Percentiles rank a stretch among this genome's conserved stretches.
Evolutionary conservation across 2,329 filamentous ascomycete species (phyloP).

Genomic region (Cytospora mali): DNA sequence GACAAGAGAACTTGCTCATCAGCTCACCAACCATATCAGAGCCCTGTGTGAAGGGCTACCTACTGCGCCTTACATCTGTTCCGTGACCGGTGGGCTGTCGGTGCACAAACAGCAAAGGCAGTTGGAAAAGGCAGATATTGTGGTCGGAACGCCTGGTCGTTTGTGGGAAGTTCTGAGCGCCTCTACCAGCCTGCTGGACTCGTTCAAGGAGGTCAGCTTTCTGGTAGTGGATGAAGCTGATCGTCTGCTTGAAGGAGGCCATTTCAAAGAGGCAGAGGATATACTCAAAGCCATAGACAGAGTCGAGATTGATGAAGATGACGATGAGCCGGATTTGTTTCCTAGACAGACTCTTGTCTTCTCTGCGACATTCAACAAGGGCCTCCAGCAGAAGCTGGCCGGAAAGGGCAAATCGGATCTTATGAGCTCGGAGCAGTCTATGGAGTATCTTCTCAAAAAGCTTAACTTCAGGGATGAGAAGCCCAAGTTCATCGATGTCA

Average conservation of each 20-base stretch:
- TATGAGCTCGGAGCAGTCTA: constrained; percentile 74
- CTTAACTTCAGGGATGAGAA: constrained; percentile 83
- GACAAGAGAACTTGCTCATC: constrained; percentile 90
- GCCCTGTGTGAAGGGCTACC: constrained; percentile 67
- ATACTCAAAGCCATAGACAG: constrained; percentile 82
- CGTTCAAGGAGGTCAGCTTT: constrained; percentile 75
- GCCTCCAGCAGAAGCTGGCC: constrained; percentile 85
- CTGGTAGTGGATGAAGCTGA: constrained; percentile 95
- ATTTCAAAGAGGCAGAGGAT: constrained; percentile 92
- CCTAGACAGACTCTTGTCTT: constrained; percentile 89
- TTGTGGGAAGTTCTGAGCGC: constrained; percentile 91
- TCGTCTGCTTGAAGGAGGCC: constrained; percentile 84
- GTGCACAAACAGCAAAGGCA: constrained; percentile 93
- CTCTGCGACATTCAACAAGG: constrained; percentile 93
- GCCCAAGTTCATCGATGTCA: constrained; percentile 90
- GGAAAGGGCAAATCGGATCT: constrained; percentile 72
- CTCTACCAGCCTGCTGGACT: constrained; percentile 67
- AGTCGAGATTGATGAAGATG: constrained; percentile 62
- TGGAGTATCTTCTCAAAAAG: constrained; percentile 90
- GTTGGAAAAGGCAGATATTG: constrained; percentile 80
- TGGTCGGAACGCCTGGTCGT: constrained; percentile 90
- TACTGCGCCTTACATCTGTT: constrained; percentile 73
- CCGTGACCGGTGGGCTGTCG: constrained; percentile 88
- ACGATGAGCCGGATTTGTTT: constrained; percentile 47
- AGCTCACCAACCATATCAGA: constrained; percentile 81